Evolutionary conservation across 305 asterid genomes (phyloP).

Genomic region (Fraxinus ornus): DNA sequence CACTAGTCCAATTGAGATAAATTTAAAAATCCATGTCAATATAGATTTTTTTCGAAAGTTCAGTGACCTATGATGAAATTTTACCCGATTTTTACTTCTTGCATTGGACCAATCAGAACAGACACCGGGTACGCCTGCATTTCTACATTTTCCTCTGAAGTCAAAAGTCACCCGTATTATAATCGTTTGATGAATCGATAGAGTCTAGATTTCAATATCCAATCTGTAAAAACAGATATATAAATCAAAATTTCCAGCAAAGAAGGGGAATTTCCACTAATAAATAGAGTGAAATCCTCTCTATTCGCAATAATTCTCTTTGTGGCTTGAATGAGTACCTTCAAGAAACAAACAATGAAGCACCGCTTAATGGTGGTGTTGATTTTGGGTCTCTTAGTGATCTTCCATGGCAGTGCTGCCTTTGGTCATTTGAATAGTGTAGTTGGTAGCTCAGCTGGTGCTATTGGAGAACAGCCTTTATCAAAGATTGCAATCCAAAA

Average conservation of each 20-base stretch:
- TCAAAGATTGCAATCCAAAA: slow-evolving; percentile 64
- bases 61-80: not conserved
- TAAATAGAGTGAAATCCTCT: not conserved
- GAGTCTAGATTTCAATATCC: not conserved
- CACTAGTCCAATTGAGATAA: not conserved
- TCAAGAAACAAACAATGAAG: slow-evolving; percentile 23
- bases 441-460: not conserved
- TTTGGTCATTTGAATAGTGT: slow-evolving; percentile 15
- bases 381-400: slow-evolving; percentile 1
- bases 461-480: slow-evolving; percentile 66
- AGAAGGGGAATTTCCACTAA: not conserved
- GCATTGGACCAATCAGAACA: not conserved
- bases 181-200: not conserved
- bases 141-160: not conserved
- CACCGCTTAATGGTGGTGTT: slow-evolving; percentile 4
- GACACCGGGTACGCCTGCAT: not conserved
- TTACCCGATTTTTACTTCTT: not conserved
- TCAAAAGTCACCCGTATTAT: not conserved
- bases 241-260: not conserved
- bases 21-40: not conserved
- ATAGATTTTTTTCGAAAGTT: too few species aligned
- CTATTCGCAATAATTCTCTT: not conserved
- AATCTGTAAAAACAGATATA: not conserved
- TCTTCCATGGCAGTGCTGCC: slow-evolving; percentile 27
- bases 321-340: not conserved